Base-by-base conservation (phyloP, 108 stramenopile genomes). In the Stephanodiscus minutulus region DNA sequence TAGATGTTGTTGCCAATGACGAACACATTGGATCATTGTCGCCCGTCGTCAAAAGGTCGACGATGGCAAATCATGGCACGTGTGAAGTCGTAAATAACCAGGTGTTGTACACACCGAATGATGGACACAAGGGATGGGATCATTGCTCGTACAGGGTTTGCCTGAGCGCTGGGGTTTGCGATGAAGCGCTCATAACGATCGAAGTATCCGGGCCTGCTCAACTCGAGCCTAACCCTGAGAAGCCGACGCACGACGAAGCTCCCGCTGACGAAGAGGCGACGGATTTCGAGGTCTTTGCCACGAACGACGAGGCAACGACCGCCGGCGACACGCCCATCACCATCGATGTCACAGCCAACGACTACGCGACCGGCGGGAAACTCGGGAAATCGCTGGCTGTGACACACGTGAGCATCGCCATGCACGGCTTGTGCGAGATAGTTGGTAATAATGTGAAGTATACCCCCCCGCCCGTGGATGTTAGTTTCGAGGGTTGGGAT, bases 1-100 rank as follows among this genome's bases (percentile, higher is more conserved):
- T 77, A 31, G 64, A 70, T 43, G 76, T 70, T 11, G 31, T 77
- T 48, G 60, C 68, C 39, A 70, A 77, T 29, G 69, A 77, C 37
- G 69, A 77, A 66, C 24, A 52, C 25, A 28, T 0, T 2, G 68
- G 69, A 27, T 52, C 46, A 0, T 29, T 21, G 10, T 49, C 36
- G 10, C 64, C 69, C 15, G 37, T 36, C 37, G 27, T 77, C 25
- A 60, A 39, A 3, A 46, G 64, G 3, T 43, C 59, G 18, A 65
- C 18, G 7, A 15, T 48, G 3, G 55, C 76, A 13, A 56, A 5
- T 29, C 69, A 68, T 59, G 76, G 76, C 9, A 20, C 64, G 12
- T 77, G 76, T 28, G 27, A 68, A 22, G 44, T 69, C 49, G 64
- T 59, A 17, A 64, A 70, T 56, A 70, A 77, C 25, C 55, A 77